Evolutionary conservation across 345 rosid species (phyloP).

Genomic region (Camelina neglecta): DNA sequence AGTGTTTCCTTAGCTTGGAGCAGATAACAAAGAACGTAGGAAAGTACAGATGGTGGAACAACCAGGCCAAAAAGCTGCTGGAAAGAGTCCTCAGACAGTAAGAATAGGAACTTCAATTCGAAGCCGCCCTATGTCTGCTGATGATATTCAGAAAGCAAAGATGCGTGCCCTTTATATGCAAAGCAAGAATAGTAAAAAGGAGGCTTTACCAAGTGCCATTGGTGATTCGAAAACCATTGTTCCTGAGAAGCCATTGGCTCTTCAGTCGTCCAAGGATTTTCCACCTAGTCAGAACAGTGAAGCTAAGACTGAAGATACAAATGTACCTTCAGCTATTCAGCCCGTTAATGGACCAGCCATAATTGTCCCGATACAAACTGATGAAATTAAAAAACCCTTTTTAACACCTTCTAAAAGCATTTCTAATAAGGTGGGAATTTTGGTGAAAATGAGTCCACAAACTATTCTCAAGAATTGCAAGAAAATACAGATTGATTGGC

Average conservation of each 20-base stretch:
- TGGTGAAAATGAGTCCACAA: conserved; percentile 50
- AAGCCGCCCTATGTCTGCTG: conserved; percentile 97
- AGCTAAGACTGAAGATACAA: conserved; percentile 51
- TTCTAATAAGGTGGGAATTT: conserved; percentile 32
- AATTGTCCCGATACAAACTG: conserved; percentile 28
- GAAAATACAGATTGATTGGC: conserved; percentile 71
- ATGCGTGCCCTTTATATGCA: conserved; percentile 87
- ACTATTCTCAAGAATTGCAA: conserved; percentile 53
- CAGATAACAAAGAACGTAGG: conserved; percentile 90
- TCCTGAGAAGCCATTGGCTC: conserved; percentile 47
- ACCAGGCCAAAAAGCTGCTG: conserved; percentile 84
- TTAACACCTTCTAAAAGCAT: conserved; percentile 38
- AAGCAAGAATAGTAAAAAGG: conserved; percentile 68
- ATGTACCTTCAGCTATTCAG: conserved; percentile 35
- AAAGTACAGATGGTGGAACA: conserved; percentile 96
- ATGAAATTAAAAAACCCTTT: conserved; percentile 35
- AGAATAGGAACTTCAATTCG: conserved; percentile 60
- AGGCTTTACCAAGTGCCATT: conserved; percentile 52
- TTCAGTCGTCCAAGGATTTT: conserved; percentile 44
- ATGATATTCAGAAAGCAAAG: conserved; percentile 98
- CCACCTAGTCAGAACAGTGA: conserved; percentile 34
- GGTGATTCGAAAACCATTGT: conserved; percentile 51
- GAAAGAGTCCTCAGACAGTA: conserved; percentile 68
- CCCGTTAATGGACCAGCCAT: conserved; percentile 29
- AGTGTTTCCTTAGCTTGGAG: conserved; percentile 63